Percentiles rank a stretch among this genome's conserved stretches.
Conservation (phyloP, 768 basidiomycete species). For the Stropharia rugosoannulata region DNA sequence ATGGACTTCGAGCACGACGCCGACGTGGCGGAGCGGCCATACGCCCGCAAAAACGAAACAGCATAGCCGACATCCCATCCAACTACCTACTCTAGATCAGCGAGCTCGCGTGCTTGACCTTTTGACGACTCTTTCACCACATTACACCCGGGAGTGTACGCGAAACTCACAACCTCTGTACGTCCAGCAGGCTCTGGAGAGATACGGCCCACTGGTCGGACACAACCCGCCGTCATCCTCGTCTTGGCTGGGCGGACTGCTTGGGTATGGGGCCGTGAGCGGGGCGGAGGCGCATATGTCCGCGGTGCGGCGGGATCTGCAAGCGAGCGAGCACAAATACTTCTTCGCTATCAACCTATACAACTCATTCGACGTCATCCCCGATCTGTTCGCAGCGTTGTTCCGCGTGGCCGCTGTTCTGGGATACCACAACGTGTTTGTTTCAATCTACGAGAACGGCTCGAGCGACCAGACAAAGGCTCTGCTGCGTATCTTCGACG, state of each 20-base stretch:
- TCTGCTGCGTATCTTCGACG: slow-evolving; percentile 91
- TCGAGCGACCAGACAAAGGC: slow-evolving; percentile 99
- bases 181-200: slow-evolving; percentile 77
- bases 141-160: slow-evolving; percentile 93
- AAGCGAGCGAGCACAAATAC: slow-evolving; percentile 85
- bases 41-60: slow-evolving; percentile 49
- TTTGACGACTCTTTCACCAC: slow-evolving; percentile 82
- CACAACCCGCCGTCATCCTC: slow-evolving; percentile 57
- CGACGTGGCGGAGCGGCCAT: slow-evolving; percentile 55
- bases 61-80: slow-evolving; percentile 60
- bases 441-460: slow-evolving; percentile 99
- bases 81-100: slow-evolving; percentile 80
- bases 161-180: slow-evolving; percentile 84
- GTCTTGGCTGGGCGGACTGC: slow-evolving; percentile 62
- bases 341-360: slow-evolving; percentile 99
- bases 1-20: slow-evolving; percentile 39
- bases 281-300: slow-evolving; percentile 36
- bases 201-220: slow-evolving; percentile 84
- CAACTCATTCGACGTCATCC: slow-evolving; percentile 98
- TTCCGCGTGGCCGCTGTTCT: slow-evolving; percentile 91
- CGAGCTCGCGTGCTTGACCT: slow-evolving; percentile 84
- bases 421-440: slow-evolving; percentile 97
- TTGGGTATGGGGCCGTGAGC: slow-evolving; percentile 24
- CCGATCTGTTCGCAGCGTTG: slow-evolving; percentile 94
- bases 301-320: slow-evolving; percentile 34